These are phyloP conservation scores for Geotrichum candidum DNA, from an alignment of 1,139 yeast species.

Conservation along the genomic window DNA sequence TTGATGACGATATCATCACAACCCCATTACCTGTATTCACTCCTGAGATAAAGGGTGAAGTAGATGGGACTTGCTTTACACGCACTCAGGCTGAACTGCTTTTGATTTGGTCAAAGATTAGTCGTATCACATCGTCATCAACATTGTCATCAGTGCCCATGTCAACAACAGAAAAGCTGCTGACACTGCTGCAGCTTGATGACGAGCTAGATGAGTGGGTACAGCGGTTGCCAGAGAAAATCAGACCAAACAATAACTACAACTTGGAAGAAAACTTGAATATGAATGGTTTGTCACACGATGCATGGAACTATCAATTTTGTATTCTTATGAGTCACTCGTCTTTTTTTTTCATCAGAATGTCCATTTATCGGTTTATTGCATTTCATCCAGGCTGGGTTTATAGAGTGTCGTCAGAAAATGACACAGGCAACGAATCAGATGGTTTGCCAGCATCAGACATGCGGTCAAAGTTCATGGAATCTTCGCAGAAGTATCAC, in stretches of 20 bases:
- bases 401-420: constrained; percentile 14
- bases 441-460: neutral
- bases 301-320: constrained; percentile 1
- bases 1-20: constrained; percentile 44
- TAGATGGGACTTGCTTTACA: constrained; percentile 7
- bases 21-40: constrained; percentile 17
- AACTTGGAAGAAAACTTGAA: neutral
- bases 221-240: constrained; percentile 27
- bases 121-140: constrained; percentile 20
- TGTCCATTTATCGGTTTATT: constrained; percentile 29
- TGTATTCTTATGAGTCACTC: constrained; percentile 16
- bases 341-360: constrained; percentile 26
- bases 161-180: constrained; percentile 27
- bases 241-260: constrained; percentile 21
- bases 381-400: constrained; percentile 33
- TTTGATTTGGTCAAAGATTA: constrained; percentile 25
- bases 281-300: neutral
- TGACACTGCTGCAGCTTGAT: constrained; percentile 31
- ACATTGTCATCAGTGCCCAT: constrained; percentile 26
- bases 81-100: constrained; percentile 20
- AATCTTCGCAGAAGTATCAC: neutral
- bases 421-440: neutral
- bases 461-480: neutral
- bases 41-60: constrained; percentile 18
- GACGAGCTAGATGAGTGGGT: constrained; percentile 31